phyloP scores from a whole-genome alignment of 2,329 filamentous ascomycete genomes.

The Hypoxylon sp. region DNA sequence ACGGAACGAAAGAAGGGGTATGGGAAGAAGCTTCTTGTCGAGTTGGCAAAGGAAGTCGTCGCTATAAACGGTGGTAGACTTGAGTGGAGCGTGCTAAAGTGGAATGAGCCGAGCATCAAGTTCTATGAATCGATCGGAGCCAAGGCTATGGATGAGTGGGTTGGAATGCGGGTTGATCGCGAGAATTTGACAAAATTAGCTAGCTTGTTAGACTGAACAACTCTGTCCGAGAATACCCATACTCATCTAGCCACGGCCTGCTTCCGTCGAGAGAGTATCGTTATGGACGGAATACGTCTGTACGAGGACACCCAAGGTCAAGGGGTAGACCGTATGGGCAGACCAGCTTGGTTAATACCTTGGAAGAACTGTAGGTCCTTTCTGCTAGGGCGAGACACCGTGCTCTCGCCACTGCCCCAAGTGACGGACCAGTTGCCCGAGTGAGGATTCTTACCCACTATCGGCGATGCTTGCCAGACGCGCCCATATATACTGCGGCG shows the following conservation, averaged over 20 bases:
- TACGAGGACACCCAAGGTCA: not conserved
- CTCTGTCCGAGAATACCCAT: not conserved
- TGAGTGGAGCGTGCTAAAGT: conserved; percentile 93
- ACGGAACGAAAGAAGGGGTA: conserved; percentile 82
- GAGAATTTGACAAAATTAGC: conserved; percentile 75
- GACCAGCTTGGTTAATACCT: conserved; percentile 57
- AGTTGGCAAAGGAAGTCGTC: conserved; percentile 84
- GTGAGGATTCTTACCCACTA: conserved; percentile 55
- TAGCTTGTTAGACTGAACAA: conserved; percentile 56
- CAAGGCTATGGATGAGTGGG: conserved; percentile 77
- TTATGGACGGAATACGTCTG: not conserved
- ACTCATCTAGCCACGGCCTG: not conserved
- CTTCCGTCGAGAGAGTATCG: not conserved
- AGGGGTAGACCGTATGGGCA: conserved; percentile 14
- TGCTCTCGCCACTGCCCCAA: conserved; percentile 62
- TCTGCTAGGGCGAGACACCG: conserved; percentile 53
- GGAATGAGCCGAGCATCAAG: conserved; percentile 90
- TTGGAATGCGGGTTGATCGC: conserved; percentile 81
- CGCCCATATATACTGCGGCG: conserved; percentile 62
- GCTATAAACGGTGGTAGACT: conserved; percentile 80
- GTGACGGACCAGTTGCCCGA: conserved; percentile 55
- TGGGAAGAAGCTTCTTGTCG: conserved; percentile 80
- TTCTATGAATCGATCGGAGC: conserved; percentile 86
- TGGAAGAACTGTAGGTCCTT: conserved; percentile 65
- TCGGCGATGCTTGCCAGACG: conserved; percentile 53